Evolutionary conservation across 345 rosid genomes (phyloP), one percentile per base, ranked within the genome.

Genomic region (Toxicodendron radicans): DNA sequence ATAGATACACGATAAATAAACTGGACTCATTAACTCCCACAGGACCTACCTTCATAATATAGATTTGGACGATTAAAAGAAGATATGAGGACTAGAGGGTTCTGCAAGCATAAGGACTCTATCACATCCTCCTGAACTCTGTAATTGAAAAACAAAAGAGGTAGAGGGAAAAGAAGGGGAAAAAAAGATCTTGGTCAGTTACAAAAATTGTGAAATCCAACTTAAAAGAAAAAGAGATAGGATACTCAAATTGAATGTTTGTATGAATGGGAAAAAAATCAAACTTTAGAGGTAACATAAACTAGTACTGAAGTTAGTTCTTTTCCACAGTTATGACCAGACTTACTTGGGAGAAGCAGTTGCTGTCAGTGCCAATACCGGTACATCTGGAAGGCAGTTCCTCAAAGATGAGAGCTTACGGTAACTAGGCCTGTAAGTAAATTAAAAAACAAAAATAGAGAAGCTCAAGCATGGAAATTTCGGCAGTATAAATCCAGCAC

Each of bases 21-120:
- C 32, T 51, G 73, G 56, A 66, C 13, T 9, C 60, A 71, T 27
- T 23, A 49, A 68, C 7, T 68, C 59, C 71, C 76, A 60, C 46
- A 64, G 66, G 49, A 63, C 81, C 63, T 78, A 89, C 98, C 99
- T 95, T 93, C 98, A 83, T 95, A 93, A 67, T 83, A 86, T 71
- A 95, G 85, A 85, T 95, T 95, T 74, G 94, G 90, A 70, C 99
- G 97, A 76, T 95, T 95, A 83, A 95, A 93, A 79, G 99, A 93
- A 72, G 93, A 93, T 82, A 83, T 89, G 70, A 95, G 89, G 80
- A 93, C 87, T 81, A 95, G 78, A 75, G 99, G 98, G 43, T 80
- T 82, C 73, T 81, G 86, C 91, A 95, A 82, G 76, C 87, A 74
- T 80, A 95, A 83, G 64, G 98, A 95, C 68, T 83, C 83, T 61